Evolutionary conservation across 768 basidiomycete species (phyloP).

Genomic region (Calocera cornea): DNA sequence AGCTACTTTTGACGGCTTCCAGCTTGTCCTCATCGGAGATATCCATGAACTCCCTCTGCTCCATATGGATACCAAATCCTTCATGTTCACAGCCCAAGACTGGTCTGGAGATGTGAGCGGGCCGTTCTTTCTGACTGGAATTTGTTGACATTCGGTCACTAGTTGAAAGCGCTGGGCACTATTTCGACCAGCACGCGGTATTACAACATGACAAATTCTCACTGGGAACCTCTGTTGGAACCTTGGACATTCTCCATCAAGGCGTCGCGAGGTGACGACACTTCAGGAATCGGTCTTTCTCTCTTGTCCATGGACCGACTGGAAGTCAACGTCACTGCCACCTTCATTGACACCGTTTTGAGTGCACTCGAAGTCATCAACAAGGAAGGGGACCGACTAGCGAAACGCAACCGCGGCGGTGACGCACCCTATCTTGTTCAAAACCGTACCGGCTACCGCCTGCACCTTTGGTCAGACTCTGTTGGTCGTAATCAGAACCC

Average conservation of each 20-base stretch:
- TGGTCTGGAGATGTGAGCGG: conserved; percentile 78
- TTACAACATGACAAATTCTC: conserved; percentile 94
- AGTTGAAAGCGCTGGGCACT: conserved; percentile 77
- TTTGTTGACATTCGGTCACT: conserved; percentile 5
- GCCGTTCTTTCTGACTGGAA: not conserved
- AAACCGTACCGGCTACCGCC: conserved; percentile 77
- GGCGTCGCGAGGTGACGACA: conserved; percentile 40
- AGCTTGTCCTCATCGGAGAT: conserved; percentile 87
- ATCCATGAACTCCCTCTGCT: conserved; percentile 88
- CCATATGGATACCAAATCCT: conserved; percentile 75
- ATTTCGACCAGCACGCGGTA: conserved; percentile 77
- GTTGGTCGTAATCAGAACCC: conserved; percentile 43
- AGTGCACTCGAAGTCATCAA: conserved; percentile 59
- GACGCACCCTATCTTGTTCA: conserved; percentile 88
- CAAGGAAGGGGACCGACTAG: conserved; percentile 56
- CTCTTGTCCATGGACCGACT: conserved; percentile 69
- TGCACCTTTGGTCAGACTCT: conserved; percentile 75
- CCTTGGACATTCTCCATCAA: conserved; percentile 81
- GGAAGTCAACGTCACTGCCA: conserved; percentile 81
- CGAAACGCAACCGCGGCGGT: conserved; percentile 67
- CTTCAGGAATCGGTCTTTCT: conserved; percentile 42
- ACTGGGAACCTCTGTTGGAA: conserved; percentile 96
- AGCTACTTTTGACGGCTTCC: conserved; percentile 79
- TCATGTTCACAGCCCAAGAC: conserved; percentile 69
- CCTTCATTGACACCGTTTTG: conserved; percentile 73